Base-by-base conservation (phyloP, 2,329 filamentous ascomycete genomes). In the Botryotinia convoluta region DNA sequence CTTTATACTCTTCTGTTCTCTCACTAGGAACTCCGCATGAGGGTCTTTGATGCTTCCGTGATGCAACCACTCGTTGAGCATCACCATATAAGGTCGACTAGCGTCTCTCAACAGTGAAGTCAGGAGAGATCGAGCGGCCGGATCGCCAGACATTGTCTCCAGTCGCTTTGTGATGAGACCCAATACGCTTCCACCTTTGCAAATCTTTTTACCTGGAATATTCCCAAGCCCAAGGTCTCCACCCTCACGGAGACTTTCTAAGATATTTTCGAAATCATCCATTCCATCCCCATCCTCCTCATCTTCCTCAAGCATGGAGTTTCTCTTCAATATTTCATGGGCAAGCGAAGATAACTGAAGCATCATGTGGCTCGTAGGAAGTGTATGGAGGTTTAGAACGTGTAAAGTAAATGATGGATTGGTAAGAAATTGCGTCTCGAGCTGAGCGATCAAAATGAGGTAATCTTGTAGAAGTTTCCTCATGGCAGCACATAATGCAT, bases 11-110 rank as follows among this genome's bases (percentile, higher is more conserved):
- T 95, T 97, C 79, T 97, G 94, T 82, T 98, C 96, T 80, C 97
- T 97, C 80, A 99, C 91, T 71, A 99, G 84, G 78, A 99, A 99
- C 82, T 99, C 96, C 1, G 91, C 89, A 81, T 98, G 95, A 0
- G 95, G 94, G 81, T 99, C 96, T 79, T 92, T 93, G 82, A 99
- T 98, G 67, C 92, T 94, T 57, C 96, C 96, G 80, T 97, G 95
- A 80, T 99, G 96, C 26, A 99, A 85, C 96, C 96, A 99, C 82
- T 98, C 95, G 79, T 99, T 99, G 74, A 99, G 85, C 96, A 99
- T 99, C 60, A 89, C 88, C 95, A 98, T 98, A 81, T 99, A 99
- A 0, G 96, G 96, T 72, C 92, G 89, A 79, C 95, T 98, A 1
- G 95, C 92, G 82, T 98, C 95, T 72, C 93, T 88, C 60, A 99